These are phyloP conservation scores for Atkinsonella texensis DNA, from an alignment of 2,329 filamentous ascomycete genomes.

Conservation along the genomic window DNA sequence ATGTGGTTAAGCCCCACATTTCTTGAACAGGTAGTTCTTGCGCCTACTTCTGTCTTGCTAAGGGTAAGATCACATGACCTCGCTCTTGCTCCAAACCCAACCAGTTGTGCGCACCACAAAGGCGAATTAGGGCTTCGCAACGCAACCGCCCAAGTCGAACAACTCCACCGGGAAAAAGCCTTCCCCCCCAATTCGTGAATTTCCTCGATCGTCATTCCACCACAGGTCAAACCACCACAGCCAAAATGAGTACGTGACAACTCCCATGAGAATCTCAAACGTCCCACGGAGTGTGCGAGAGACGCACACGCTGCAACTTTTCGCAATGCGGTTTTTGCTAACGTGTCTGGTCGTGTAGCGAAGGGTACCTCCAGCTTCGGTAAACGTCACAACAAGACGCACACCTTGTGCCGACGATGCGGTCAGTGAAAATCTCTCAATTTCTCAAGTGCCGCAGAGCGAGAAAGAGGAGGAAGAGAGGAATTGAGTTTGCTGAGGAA, in stretches of 20 bases:
- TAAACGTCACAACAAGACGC: conserved; percentile 89
- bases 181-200: conserved; percentile 20
- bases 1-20: too few relatives aligned
- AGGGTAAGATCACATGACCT: conserved; percentile 22
- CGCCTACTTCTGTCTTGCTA: not conserved
- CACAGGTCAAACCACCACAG: conserved; percentile 31
- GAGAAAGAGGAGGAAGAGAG: conserved; percentile 7
- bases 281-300: not conserved
- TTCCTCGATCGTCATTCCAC: conserved; percentile 25
- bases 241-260: conserved; percentile 44
- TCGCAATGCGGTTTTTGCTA: conserved; percentile 10
- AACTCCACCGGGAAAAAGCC: conserved; percentile 27
- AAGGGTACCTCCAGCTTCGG: conserved; percentile 48
- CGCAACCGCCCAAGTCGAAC: conserved; percentile 10
- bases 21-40: not conserved
- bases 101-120: conserved; percentile 11
- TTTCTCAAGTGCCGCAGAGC: conserved; percentile 6
- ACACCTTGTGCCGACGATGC: conserved; percentile 97
- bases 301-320: not conserved
- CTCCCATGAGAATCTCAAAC: conserved; percentile 5
- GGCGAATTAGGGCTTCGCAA: conserved; percentile 24
- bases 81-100: conserved; percentile 12
- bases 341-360: conserved; percentile 25
- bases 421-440: conserved; percentile 48
- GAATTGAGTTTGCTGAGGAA: not conserved